A percentile compares a stretch with the other conserved stretches of the same genome.
These are phyloP conservation scores for Solanum virginianum DNA, from an alignment of 257 asterid species.

Conservation along the genomic window DNA sequence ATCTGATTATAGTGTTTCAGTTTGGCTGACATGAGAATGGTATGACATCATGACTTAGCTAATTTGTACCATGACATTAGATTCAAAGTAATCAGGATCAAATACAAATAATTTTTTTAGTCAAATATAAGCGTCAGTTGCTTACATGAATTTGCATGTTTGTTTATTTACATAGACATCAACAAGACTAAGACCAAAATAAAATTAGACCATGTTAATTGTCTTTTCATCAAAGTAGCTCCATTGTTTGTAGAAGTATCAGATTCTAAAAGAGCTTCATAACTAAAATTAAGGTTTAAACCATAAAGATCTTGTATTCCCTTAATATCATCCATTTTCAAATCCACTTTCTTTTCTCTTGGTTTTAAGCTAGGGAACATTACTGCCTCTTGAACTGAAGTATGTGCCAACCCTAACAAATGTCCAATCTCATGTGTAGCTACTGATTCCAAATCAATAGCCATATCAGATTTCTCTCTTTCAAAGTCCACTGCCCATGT, in stretches of 20 bases:
- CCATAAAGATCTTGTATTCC: conserved; percentile 78
- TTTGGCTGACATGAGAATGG: too few relatives aligned
- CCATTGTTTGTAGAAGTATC: conserved; percentile 28
- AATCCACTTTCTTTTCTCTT: conserved; percentile 41
- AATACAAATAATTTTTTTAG: neutral
- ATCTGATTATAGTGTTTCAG: neutral
- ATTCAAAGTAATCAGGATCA: neutral
- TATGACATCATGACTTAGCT: too few relatives aligned
- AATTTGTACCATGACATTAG: neutral
- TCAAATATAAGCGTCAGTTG: neutral
- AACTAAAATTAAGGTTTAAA: conserved; percentile 54
- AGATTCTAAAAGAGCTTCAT: conserved; percentile 37
- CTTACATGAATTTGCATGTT: neutral
- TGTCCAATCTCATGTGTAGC: conserved; percentile 93
- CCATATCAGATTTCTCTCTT: conserved; percentile 33
- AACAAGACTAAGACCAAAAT: conserved; percentile 5
- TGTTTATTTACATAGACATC: neutral
- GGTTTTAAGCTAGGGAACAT: conserved; percentile 79
- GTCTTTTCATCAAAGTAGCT: neutral
- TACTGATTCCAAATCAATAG: conserved; percentile 85
- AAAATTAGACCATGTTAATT: neutral
- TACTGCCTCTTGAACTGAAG: conserved; percentile 45
- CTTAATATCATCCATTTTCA: conserved; percentile 55
- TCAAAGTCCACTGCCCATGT: conserved; percentile 70
- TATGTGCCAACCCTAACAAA: conserved; percentile 62